Evolutionary conservation across 805 yeast species (phyloP).

Genomic region (Ogataea glucozyma): DNA sequence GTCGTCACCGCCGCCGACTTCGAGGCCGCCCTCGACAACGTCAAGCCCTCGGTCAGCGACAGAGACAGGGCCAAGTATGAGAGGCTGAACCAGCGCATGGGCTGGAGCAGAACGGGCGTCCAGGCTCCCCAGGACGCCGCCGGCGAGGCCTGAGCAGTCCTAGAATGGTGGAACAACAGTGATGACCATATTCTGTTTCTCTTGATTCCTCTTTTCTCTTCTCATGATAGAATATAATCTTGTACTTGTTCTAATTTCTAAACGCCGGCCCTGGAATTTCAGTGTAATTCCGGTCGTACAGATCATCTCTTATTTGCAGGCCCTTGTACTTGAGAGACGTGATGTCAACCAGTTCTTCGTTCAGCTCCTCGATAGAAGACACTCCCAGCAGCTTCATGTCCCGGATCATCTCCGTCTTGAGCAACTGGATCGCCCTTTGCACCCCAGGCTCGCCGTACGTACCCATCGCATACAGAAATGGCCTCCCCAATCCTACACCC

Average conservation of each 20-base stretch:
- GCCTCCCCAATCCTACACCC: conserved; percentile 71
- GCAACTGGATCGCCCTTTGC: conserved; percentile 57
- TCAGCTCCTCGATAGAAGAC: conserved; percentile 46
- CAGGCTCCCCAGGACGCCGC: conserved; percentile 7
- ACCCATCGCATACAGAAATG: conserved; percentile 76
- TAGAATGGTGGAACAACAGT: too few relatives aligned
- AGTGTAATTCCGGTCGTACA: conserved; percentile 57
- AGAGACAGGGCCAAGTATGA: conserved; percentile 78
- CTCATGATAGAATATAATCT: too few relatives aligned
- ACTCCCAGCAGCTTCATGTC: conserved; percentile 71
- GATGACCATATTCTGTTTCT: too few relatives aligned
- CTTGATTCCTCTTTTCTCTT: too few relatives aligned
- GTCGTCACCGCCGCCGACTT: conserved; percentile 69
- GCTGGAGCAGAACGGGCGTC: conserved; percentile 53
- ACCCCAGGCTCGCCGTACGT: conserved; percentile 80
- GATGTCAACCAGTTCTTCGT: conserved; percentile 41
- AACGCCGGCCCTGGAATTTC: conserved; percentile 41
- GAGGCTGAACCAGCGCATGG: conserved; percentile 68
- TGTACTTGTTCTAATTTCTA: conserved; percentile 8
- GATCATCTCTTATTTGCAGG: conserved; percentile 46
- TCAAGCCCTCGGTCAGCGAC: conserved; percentile 90
- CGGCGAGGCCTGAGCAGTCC: conserved; percentile 1
- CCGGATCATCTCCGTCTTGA: conserved; percentile 61
- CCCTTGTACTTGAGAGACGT: conserved; percentile 34
- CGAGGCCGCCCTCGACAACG: conserved; percentile 63